Evolutionary conservation across 805 yeast species (phyloP), one percentile per base, ranked within the genome.

Genomic region (Clavispora vitiphila): DNA sequence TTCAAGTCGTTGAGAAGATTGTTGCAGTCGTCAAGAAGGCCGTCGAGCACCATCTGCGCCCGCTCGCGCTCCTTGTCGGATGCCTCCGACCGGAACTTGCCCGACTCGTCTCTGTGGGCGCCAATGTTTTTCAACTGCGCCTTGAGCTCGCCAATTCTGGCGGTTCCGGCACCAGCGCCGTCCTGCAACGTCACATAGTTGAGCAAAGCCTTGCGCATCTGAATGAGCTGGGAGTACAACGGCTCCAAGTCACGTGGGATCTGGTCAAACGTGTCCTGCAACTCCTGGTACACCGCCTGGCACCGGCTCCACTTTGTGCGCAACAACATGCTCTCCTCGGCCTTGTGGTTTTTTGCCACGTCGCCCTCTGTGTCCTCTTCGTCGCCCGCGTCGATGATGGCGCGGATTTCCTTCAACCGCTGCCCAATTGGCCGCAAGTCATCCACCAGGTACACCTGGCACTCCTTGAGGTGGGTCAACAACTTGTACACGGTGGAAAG

Each of bases 401-500:
- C 66, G 37, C 72, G 65, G 40, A 91, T 85, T 52, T 88, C 95
- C 35, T 67, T 69, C 44, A 93, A 68, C 47, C 98, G 76, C 39
- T 73, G 78, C 44, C 78, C 72, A 38, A 93, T 85, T 1, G 96
- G 95, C 45, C 71, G 67, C 49, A 89, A 73, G 60, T 93, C 99
- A 52, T 84, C 86, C 42, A 78, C 79, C 1, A 97, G 89, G 62
- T 81, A 91, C 16, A 86, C 87, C 41, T 80, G 81, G 38, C 86
- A 78, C 58, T 86, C 96, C 49, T 79, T 77, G 47, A 91, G 67
- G 64, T 91, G 98, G 49, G 80, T 86, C 51, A 93, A 71, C 43
- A 93, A 67, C 51, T 93, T 80, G 63, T 83, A 83, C 16, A 93
- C 95, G 0, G 98, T 88, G 32, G 89, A 74, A 32, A 91, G 67